Base-by-base conservation (phyloP, 2,329 filamentous ascomycete species). In the Coniochaeta pulveracea region DNA sequence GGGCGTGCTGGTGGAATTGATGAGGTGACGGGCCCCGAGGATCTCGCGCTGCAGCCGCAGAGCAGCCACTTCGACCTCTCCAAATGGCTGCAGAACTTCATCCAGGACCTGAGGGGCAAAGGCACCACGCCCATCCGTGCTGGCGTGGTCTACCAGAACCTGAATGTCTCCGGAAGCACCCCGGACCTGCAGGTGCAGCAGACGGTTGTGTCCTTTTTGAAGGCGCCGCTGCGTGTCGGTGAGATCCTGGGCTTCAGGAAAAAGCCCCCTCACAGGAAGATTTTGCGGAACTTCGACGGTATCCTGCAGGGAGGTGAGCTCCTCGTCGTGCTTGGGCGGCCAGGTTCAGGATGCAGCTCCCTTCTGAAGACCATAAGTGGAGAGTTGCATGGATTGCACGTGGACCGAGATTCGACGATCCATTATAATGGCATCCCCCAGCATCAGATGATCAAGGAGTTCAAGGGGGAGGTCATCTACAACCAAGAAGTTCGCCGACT, bases 171-270 rank as follows among this genome's bases (percentile, higher is more conserved):
- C 5, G 80, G 80, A 1, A 75, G 75, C 0, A 79, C 78, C 1
- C 65, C 69, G 3, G 76, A 76, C 1, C 49, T 85, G 17, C 76
- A 83, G 41, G 58, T 83, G 2, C 81, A 86, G 47, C 62, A 75
- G 35, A 84, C 72, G 3, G 75, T 85, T 3, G 64, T 60, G 2
- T 75, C 74, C 2, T 54, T 73, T 6, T 48, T 82, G 16, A 51
- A 69, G 39, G 60, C 69, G 0, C 80, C 76, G 0, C 54, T 82
- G 15, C 63, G 72, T 2, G 48, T 71, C 0, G 60, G 67, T 1
- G 70, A 81, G 36, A 55, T 67, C 26, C 60, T 80, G 32, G 66
- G 60, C 22, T 24, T 24, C n/a, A n/a, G n/a, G n/a, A n/a, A n/a
- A n/a, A n/a, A n/a, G n/a, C n/a, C n/a, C n/a, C n/a, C n/a, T n/a